Percentiles rank a stretch among this genome's conserved stretches.
These are phyloP conservation scores for Chytridium lagenaria DNA, from an alignment of 371 early-diverging fungal genomes.

Conservation along the genomic window DNA sequence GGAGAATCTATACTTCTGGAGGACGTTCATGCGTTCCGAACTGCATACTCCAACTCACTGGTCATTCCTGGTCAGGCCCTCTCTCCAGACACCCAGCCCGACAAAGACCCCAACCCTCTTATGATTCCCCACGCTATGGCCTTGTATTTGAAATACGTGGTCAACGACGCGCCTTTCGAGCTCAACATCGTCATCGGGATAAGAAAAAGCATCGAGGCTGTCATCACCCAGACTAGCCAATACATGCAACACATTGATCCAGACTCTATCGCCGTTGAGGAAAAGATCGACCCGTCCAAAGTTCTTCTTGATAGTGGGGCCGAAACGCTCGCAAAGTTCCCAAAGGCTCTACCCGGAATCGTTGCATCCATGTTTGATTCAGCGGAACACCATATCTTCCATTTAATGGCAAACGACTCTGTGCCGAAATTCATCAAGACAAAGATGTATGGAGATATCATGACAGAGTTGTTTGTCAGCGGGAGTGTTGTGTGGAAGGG, in stretches of 20 bases:
- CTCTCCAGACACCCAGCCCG: slow-evolving; percentile 47
- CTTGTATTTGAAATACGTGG: slow-evolving; percentile 68
- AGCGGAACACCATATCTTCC: slow-evolving; percentile 74
- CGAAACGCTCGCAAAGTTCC: slow-evolving; percentile 25
- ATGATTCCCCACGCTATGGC: slow-evolving; percentile 66
- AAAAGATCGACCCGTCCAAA: slow-evolving; percentile 25
- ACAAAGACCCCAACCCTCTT: slow-evolving; percentile 39
- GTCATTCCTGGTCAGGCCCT: slow-evolving; percentile 51
- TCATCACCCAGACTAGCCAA: slow-evolving; percentile 20
- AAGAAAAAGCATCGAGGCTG: slow-evolving; percentile 32
- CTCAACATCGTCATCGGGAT: slow-evolving; percentile 59
- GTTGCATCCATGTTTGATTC: slow-evolving; percentile 65
- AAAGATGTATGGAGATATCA: slow-evolving; percentile 59
- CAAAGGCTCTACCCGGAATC: slow-evolving; percentile 28
- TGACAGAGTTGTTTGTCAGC: slow-evolving; percentile 29
- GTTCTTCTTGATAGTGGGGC: slow-evolving; percentile 16
- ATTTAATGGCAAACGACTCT: slow-evolving; percentile 78
- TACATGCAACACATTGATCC: slow-evolving; percentile 30
- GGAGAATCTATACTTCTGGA: slow-evolving; percentile 75
- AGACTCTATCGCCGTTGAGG: slow-evolving; percentile 31
- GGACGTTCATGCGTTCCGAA: slow-evolving; percentile 53
- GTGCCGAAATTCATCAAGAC: slow-evolving; percentile 81
- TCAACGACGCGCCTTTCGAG: slow-evolving; percentile 61
- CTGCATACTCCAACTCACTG: slow-evolving; percentile 33
- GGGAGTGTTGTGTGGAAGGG: slow-evolving; percentile 15